These are phyloP conservation scores for Agaricus subrufescens DNA, from an alignment of 768 basidiomycete species.

Conservation along the genomic window DNA sequence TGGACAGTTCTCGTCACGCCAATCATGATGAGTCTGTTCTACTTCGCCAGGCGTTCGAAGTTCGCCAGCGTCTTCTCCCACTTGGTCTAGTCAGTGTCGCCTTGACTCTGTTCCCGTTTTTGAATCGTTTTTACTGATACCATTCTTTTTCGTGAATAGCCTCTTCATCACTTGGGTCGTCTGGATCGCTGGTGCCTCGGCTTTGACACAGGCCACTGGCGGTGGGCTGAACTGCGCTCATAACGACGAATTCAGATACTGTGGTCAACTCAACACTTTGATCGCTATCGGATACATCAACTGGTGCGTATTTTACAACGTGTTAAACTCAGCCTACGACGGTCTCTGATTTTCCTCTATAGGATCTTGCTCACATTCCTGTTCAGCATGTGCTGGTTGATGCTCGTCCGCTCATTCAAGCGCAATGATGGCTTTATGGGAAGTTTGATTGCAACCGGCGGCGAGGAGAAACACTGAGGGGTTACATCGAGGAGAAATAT, in stretches of 20 bases:
- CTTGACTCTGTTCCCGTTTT: slow-evolving; percentile 4
- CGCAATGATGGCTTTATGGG: too few species aligned
- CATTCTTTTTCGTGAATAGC: slow-evolving; percentile 27
- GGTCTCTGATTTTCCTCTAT: too few species aligned
- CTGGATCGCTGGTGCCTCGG: slow-evolving; percentile 71
- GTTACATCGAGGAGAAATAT: too few species aligned
- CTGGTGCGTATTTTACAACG: slow-evolving; percentile 41
- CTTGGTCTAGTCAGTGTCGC: slow-evolving; percentile 50
- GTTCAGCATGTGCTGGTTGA: too few species aligned
- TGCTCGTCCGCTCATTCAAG: too few species aligned
- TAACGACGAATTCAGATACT: slow-evolving; percentile 50
- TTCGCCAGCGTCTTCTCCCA: slow-evolving; percentile 63
- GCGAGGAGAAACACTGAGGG: too few species aligned
- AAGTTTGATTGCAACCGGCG: too few species aligned
- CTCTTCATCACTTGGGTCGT: slow-evolving; percentile 69
- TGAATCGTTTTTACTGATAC: background rate
- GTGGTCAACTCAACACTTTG: slow-evolving; percentile 72
- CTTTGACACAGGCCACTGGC: slow-evolving; percentile 60
- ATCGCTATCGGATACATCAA: slow-evolving; percentile 74
- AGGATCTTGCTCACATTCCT: too few species aligned
- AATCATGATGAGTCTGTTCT: slow-evolving; percentile 51
- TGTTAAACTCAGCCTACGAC: background rate
- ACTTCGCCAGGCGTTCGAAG: slow-evolving; percentile 41
- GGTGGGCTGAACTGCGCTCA: slow-evolving; percentile 67
- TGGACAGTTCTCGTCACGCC: slow-evolving; percentile 63